Percentiles rank a stretch among this genome's conserved stretches.
Evolutionary conservation across 495 filamentous ascomycete genomes (phyloP).

Genomic region (Podospora pseudopauciseta): DNA sequence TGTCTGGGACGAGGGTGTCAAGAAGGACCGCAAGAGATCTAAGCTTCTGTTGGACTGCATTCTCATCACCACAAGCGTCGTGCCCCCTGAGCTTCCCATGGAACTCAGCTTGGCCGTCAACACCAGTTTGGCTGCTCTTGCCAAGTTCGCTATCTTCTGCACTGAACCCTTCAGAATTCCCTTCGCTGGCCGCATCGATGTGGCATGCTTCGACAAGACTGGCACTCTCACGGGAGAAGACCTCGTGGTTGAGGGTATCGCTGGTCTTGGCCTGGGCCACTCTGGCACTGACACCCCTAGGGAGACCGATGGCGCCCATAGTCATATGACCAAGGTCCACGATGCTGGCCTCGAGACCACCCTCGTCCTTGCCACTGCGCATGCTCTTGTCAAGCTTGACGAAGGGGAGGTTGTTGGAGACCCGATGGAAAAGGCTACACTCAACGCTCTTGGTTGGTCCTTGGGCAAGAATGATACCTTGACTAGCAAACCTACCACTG

Average conservation of each 20-base stretch:
- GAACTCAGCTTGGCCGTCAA: constrained; percentile 96
- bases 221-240: constrained; percentile 96
- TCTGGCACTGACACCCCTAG: constrained; percentile 57
- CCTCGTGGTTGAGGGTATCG: constrained; percentile 94
- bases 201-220: constrained; percentile 99
- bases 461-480: constrained; percentile 85
- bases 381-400: constrained; percentile 91
- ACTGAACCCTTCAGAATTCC: constrained; percentile 99
- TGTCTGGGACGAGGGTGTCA: constrained; percentile 95
- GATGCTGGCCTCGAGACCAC: constrained; percentile 75
- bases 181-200: constrained; percentile 89
- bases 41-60: constrained; percentile 97
- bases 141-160: constrained; percentile 95
- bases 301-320: constrained; percentile 76
- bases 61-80: constrained; percentile 94
- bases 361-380: constrained; percentile 89
- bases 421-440: constrained; percentile 97
- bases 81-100: constrained; percentile 97
- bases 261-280: constrained; percentile 73
- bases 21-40: constrained; percentile 88
- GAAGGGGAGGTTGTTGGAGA: constrained; percentile 97
- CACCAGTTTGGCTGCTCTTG: constrained; percentile 93
- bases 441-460: constrained; percentile 84
- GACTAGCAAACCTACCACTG: constrained; percentile 48
- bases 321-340: constrained; percentile 61